These are phyloP conservation scores for Sporothrix luriei DNA, from an alignment of 2,329 filamentous ascomycete species.

Conservation along the genomic window DNA sequence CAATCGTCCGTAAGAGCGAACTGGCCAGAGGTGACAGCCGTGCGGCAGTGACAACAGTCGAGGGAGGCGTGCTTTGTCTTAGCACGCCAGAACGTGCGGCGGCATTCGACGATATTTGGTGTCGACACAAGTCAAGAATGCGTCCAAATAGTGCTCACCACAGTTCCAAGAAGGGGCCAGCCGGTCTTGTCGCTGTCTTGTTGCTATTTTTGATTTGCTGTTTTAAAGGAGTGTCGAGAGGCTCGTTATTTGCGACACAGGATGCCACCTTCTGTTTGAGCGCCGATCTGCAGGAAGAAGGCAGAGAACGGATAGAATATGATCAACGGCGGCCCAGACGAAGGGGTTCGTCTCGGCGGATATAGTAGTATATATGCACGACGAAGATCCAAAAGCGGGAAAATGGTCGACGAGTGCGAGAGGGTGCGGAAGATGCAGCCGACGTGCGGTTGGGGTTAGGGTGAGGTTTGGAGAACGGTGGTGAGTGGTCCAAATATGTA, in stretches of 20 bases:
- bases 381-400: slow-evolving; percentile 16
- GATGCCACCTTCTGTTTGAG: slow-evolving; percentile 18
- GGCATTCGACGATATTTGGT: slow-evolving; percentile 19
- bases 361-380: slow-evolving; percentile 27
- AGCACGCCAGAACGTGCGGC: slow-evolving; percentile 12
- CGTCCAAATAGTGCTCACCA: not conserved
- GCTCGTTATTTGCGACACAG: slow-evolving; percentile 14
- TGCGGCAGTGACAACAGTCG: slow-evolving; percentile 2
- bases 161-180: slow-evolving; percentile 18
- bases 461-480: slow-evolving; percentile 16
- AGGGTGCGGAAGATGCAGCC: slow-evolving; percentile 9
- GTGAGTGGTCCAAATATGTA: not conserved
- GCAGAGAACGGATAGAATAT: not conserved
- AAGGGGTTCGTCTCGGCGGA: slow-evolving; percentile 22
- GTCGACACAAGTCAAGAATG: slow-evolving; percentile 4
- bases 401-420: not conserved
- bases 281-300: slow-evolving; percentile 4
- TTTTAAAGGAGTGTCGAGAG: not conserved
- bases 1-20: too few relatives aligned
- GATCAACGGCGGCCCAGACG: slow-evolving; percentile 7
- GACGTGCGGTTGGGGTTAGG: slow-evolving; percentile 16
- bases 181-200: slow-evolving; percentile 12
- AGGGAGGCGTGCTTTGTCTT: not conserved
- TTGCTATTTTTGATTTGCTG: slow-evolving; percentile 8
- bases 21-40: slow-evolving; percentile 12